Evolutionary conservation across 2,329 filamentous ascomycete genomes (phyloP).

Genomic region (Sclerotinia trifoliorum): DNA sequence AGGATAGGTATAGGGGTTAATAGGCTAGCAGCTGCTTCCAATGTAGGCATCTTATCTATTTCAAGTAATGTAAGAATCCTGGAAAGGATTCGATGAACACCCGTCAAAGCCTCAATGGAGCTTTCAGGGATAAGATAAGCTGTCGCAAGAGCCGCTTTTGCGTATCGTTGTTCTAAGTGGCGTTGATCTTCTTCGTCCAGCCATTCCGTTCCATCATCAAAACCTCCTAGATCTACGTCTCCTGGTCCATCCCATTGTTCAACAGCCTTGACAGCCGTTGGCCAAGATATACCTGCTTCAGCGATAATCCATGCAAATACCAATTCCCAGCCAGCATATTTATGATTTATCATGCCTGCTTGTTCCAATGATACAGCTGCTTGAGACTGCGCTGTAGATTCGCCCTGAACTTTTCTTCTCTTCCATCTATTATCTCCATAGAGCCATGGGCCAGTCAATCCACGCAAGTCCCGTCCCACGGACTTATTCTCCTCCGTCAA

Average conservation of each 20-base stretch:
- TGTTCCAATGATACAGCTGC: constrained; percentile 32
- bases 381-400: constrained; percentile 25
- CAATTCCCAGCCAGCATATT: constrained; percentile 65
- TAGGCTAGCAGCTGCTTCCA: constrained; percentile 49
- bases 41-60: constrained; percentile 54
- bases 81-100: constrained; percentile 58
- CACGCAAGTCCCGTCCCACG: constrained; percentile 64
- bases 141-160: constrained; percentile 64
- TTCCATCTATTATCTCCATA: constrained; percentile 63
- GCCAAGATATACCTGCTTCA: constrained; percentile 60
- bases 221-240: constrained; percentile 67
- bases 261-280: constrained; percentile 59
- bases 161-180: constrained; percentile 63
- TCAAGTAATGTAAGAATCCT: constrained; percentile 61
- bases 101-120: constrained; percentile 56
- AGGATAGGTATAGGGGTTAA: constrained; percentile 46
- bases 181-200: constrained; percentile 59
- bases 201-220: constrained; percentile 51
- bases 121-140: constrained; percentile 65
- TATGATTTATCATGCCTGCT: constrained; percentile 34
- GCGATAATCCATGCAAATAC: constrained; percentile 65
- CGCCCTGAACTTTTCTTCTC: constrained; percentile 41
- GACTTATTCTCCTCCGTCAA: constrained; percentile 35
- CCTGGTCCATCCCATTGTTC: constrained; percentile 72
- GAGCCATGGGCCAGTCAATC: constrained; percentile 71